Base-by-base conservation (phyloP, 306 rosid genomes). In the Rosa multiflora region DNA sequence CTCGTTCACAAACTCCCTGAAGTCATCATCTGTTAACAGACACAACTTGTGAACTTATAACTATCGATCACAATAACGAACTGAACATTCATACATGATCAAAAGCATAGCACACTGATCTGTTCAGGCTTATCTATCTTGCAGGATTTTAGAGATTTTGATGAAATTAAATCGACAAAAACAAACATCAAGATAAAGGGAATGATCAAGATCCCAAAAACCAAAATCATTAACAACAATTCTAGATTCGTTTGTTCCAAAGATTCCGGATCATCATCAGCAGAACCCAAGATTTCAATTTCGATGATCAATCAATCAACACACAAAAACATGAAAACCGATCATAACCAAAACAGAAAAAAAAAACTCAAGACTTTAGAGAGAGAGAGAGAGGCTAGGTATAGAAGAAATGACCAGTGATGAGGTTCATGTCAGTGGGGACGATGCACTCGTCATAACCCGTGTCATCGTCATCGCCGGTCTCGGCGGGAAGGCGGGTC, bases 371-470 rank as follows among this genome's bases (percentile, higher is more conserved):
- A 72, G 20, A 73, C 5, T 32, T 32, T 26, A 2, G 32, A 29
- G 32, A 29, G 32, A 29, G 32, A 29, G 32, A 20, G 9, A 13
- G 14, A 43, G 1, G 37, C 37, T 8, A 23, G 35, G 51, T 1
- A 20, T 32, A 51, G 17, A 48, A 53, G 8, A 59, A 51, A 56
- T 35, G 51, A 91, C 98, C 94, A 10, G 91, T 89, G 85, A 94
- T 92, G 81, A 91, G 96, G 81, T 94, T 94, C 97, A 94, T 90
- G 85, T 94, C 91, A 2, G 75, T 43, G n/a, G 98, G 99, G 68
- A 91, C 99, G 72, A 96, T 88, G 84, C 99, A 96, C 84, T 96
- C 99, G 68, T 93, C 99, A 42, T 79, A 96, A 66, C 97, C 96
- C 0, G 98, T 92, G 44, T 89, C 98, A 7, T 96, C 99, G 0